phyloP scores from a whole-genome alignment of 148 eudicot species.

The Arbutus unedo region DNA sequence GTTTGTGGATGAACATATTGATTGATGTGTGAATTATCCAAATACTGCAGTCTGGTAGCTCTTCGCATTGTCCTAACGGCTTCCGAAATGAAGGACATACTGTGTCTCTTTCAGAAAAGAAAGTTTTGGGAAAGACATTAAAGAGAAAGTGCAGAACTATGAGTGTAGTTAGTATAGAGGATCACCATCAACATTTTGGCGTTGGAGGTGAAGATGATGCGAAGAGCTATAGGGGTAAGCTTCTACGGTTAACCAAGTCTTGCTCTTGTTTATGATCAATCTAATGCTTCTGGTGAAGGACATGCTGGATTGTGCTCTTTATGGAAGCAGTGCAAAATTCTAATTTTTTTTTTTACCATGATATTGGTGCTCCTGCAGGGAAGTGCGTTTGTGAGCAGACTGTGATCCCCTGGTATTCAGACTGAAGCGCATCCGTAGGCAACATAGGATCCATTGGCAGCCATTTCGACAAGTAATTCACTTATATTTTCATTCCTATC shows the following conservation, averaged over 20 bases:
- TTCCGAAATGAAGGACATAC: too few species aligned
- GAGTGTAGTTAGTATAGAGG: not conserved
- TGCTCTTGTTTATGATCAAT: not conserved
- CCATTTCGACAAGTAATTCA: not conserved
- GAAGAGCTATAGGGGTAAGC: not conserved
- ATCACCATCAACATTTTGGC: not conserved
- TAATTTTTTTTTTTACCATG: too few species aligned
- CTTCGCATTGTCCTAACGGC: too few species aligned
- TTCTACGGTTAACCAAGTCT: not conserved
- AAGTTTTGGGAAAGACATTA: not conserved
- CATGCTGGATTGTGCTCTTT: not conserved
- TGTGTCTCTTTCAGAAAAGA: not conserved
- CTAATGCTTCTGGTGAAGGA: not conserved
- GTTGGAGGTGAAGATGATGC: not conserved
- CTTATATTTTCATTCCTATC: not conserved
- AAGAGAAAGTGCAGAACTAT: not conserved
- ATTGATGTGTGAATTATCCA: not conserved
- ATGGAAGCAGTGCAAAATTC: not conserved
- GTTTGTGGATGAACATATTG: not conserved
- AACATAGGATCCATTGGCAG: not conserved
- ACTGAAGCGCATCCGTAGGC: not conserved
- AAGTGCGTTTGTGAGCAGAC: not conserved
- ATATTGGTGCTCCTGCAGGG: not conserved
- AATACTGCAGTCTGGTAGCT: not conserved
- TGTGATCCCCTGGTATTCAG: too few species aligned